Percentiles rank a stretch among this genome's conserved stretches.
These are phyloP conservation scores for Calonectria pteridis DNA, from an alignment of 2,329 filamentous ascomycete genomes.

Conservation along the genomic window DNA sequence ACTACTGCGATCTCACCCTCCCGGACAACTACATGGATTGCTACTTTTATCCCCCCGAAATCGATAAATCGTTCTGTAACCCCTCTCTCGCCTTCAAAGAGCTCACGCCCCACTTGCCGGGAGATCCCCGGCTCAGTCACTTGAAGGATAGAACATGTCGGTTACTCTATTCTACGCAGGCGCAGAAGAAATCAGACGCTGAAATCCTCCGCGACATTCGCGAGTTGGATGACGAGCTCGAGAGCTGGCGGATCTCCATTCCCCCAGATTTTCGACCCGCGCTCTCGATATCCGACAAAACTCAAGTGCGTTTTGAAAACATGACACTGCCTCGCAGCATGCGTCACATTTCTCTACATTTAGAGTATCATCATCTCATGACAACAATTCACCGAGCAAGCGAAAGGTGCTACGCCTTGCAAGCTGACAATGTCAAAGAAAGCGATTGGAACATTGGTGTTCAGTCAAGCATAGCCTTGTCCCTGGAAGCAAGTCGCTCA, in stretches of 20 bases:
- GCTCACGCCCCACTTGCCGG: conserved; percentile 51
- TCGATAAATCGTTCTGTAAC: not conserved
- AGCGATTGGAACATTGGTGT: conserved; percentile 56
- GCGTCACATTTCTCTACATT: conserved; percentile 61
- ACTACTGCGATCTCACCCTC: conserved; percentile 40
- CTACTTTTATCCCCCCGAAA: conserved; percentile 34
- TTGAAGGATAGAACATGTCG: conserved; percentile 64
- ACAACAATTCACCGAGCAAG: conserved; percentile 67
- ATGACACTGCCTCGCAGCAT: conserved; percentile 44
- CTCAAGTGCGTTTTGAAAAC: conserved; percentile 8
- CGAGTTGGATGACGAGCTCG: conserved; percentile 67
- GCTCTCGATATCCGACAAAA: conserved; percentile 51
- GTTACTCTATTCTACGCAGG: conserved; percentile 61
- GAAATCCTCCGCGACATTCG: conserved; percentile 66
- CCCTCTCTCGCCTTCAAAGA: not conserved
- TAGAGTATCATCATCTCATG: conserved; percentile 68
- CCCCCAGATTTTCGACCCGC: conserved; percentile 58
- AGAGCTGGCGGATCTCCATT: conserved; percentile 64
- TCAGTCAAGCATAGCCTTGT: conserved; percentile 63
- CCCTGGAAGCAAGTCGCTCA: conserved; percentile 66
- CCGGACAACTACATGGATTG: conserved; percentile 51
- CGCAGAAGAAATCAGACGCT: conserved; percentile 63
- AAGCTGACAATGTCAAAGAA: conserved; percentile 35
- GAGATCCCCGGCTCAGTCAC: conserved; percentile 60
- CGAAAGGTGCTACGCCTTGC: conserved; percentile 55